A percentile compares a stretch with the other conserved stretches of the same genome.
Evolutionary conservation across 768 basidiomycete species (phyloP).

Genomic region (Pholiota microspora): DNA sequence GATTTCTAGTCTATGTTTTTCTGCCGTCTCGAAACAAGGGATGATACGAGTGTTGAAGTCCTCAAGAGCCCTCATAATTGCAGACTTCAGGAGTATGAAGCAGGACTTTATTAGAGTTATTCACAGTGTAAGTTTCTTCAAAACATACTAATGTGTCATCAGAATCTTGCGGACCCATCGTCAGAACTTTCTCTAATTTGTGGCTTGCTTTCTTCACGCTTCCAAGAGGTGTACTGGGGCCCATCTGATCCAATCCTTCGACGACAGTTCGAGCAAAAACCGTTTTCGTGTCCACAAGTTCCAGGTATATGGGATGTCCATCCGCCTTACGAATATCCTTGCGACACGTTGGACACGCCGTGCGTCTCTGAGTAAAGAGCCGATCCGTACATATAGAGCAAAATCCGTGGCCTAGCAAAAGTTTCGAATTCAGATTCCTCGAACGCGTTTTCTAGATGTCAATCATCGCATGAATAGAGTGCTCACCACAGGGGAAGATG

Average conservation of each 20-base stretch:
- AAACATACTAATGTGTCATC: conserved; percentile 23
- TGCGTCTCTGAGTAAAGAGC: conserved; percentile 20
- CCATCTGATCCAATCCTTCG: conserved; percentile 34
- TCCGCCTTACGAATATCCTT: conserved; percentile 18
- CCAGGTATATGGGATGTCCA: conserved; percentile 26
- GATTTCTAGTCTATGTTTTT: conserved; percentile 28
- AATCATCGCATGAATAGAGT: neutral
- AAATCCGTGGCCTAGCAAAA: conserved; percentile 38
- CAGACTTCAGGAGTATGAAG: conserved; percentile 20
- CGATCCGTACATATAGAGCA: conserved; percentile 31
- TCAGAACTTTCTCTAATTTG: conserved; percentile 30
- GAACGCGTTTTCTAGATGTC: neutral
- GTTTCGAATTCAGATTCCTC: neutral
- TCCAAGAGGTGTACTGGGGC: conserved; percentile 27
- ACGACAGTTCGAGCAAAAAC: conserved; percentile 23
- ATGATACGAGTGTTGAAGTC: conserved; percentile 41
- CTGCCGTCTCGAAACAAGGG: conserved; percentile 32
- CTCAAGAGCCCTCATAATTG: conserved; percentile 32
- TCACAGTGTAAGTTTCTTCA: neutral
- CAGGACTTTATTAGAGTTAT: neutral
- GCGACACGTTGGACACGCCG: conserved; percentile 26
- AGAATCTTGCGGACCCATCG: conserved; percentile 21
- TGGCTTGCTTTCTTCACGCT: conserved; percentile 35
- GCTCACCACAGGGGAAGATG: conserved; percentile 36
- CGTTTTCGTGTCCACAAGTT: conserved; percentile 24